Evolutionary conservation across 208 protist genomes (phyloP).

Genomic region (Leishmania aethiopica): DNA sequence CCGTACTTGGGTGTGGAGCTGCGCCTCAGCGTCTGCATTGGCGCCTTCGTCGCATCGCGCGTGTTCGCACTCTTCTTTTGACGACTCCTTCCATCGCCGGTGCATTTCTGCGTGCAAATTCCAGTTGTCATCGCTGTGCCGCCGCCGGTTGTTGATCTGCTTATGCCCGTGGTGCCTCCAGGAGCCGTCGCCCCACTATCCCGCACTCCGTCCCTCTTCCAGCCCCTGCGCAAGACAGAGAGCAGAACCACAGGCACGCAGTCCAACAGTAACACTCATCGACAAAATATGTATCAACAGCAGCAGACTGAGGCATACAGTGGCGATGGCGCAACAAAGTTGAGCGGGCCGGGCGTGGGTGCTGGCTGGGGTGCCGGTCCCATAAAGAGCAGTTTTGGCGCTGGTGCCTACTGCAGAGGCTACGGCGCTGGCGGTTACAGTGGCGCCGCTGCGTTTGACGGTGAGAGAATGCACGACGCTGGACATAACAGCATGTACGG

Average conservation of each 20-base stretch:
- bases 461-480: conserved; percentile 38
- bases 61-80: neutral
- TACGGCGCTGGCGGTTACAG: conserved; percentile 16
- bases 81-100: neutral
- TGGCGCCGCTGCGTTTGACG: conserved; percentile 22
- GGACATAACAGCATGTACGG: conserved; percentile 49
- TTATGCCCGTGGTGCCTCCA: neutral
- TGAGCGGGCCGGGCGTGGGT: conserved; percentile 10
- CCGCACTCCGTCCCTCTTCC: neutral
- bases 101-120: neutral
- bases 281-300: neutral
- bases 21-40: neutral
- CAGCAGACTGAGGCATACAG: neutral
- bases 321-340: conserved; percentile 18
- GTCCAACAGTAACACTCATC: neutral
- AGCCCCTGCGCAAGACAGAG: neutral
- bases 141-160: neutral
- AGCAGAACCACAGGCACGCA: neutral
- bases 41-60: neutral
- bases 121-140: neutral
- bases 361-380: conserved; percentile 6
- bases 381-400: conserved; percentile 8
- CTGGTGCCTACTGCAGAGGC: conserved; percentile 25
- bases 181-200: too few relatives aligned
- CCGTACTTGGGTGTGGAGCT: too few relatives aligned